phyloP scores from a whole-genome alignment of 1,284 basidiomycete genomes.

The Rhodofomes roseus region DNA sequence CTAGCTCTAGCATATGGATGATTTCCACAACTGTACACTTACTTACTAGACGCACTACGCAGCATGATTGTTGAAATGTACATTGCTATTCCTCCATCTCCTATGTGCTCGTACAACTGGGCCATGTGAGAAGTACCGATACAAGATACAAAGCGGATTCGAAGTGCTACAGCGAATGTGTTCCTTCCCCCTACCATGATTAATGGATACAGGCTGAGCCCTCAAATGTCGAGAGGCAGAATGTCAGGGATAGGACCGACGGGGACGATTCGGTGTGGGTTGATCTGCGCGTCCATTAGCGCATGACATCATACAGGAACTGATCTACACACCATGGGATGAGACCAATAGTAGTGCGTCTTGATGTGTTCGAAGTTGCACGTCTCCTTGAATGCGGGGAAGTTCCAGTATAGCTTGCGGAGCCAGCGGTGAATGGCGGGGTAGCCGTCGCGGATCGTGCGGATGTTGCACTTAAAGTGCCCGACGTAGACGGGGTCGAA shows the following conservation, averaged over 20 bases:
- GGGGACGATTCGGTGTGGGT: conserved; percentile 66
- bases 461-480: conserved; percentile 94
- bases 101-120: not conserved
- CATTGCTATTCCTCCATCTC: too few species aligned
- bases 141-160: not conserved
- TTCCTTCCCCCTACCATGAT: not conserved
- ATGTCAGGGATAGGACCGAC: conserved; percentile 72
- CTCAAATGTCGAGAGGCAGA: conserved; percentile 42
- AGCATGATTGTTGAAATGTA: not conserved
- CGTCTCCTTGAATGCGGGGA: conserved; percentile 83
- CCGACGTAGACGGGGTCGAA: conserved; percentile 87
- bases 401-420: conserved; percentile 89
- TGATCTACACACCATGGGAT: conserved; percentile 39
- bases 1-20: not conserved
- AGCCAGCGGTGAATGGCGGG: conserved; percentile 83
- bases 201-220: not conserved
- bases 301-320: not conserved
- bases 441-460: conserved; percentile 75
- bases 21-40: not conserved
- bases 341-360: conserved; percentile 81
- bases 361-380: conserved; percentile 91
- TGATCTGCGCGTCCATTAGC: conserved; percentile 34
- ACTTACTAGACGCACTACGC: not conserved
- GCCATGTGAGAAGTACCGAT: not conserved
- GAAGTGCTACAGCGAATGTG: not conserved